Base-by-base conservation (phyloP, 257 asterid genomes). In the Agastache rugosa region DNA sequence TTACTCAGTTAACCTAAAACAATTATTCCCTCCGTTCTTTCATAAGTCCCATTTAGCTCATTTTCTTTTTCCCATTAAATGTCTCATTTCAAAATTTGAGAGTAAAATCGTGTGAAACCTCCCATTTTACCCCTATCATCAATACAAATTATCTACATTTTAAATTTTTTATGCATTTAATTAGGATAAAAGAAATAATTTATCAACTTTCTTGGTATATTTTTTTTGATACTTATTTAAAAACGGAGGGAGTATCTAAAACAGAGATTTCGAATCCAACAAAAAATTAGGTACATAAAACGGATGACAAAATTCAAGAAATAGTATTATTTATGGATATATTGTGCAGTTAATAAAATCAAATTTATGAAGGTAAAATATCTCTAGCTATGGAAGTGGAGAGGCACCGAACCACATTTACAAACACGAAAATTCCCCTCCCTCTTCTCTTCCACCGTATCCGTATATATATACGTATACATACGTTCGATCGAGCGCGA, bases 351-450 rank as follows among this genome's bases (percentile, higher is more conserved):
- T 61, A 77, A 70, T 63, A 58, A 23, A 59, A 54, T 59, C 56
- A 67, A 45, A 77, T 48, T 75, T 34, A 67, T 69, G 51, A 75
- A 64, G 4, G 8, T 5, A 48, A 17, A 63, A 22, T 71, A 14
- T 20, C 71, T 25, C 68, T 41, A 35, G 27, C 72, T 59, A 8
- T 37, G 37, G 31, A 60, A 65, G 23, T 80, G 77, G 77, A 22
- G 76, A 53, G 75, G 69, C 65, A 39, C 29, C 6, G 34, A 25
- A 51, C 41, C 63, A 72, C 71, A 78, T 78, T 84, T 78, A 78
- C 80, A 69, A 34, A 68, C 35, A 6, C 15, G 5, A 48, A 76
- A 72, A 73, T 51, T 64, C 55, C 67, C 47, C 78, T 54, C 67
- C 65, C 23, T 6, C 56, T 39, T 14, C 66, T 11, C n/a, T 16